These are phyloP conservation scores for Gossypium schwendimanii DNA, from an alignment of 441 rosid genomes.

Conservation along the genomic window DNA sequence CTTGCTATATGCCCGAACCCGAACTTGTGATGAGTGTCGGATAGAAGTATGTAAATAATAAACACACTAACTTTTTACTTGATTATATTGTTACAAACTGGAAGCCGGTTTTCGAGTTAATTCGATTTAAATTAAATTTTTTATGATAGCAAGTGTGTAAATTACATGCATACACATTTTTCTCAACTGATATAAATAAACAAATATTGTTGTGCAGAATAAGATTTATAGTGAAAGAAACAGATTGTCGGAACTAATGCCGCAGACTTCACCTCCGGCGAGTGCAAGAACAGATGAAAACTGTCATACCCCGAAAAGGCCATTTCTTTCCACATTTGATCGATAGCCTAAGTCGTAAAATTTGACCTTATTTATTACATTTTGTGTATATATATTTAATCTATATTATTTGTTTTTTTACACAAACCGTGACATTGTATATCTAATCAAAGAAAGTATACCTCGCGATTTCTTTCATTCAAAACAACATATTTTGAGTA, in stretches of 20 bases:
- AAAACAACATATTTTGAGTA: too few species aligned
- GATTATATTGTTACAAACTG: too few species aligned
- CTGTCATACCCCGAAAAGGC: slow-evolving; percentile 54
- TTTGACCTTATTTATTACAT: background rate
- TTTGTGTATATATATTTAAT: background rate
- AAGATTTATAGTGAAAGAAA: slow-evolving; percentile 46
- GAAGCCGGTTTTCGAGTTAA: too few species aligned
- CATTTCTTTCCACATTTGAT: slow-evolving; percentile 65
- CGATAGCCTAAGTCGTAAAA: slow-evolving; percentile 22
- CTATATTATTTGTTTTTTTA: background rate
- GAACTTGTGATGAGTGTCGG: background rate
- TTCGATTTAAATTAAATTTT: too few species aligned
- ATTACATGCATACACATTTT: background rate
- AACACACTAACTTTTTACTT: too few species aligned
- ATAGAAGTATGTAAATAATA: background rate
- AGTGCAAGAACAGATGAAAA: slow-evolving; percentile 41
- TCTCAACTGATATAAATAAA: slow-evolving; percentile 2
- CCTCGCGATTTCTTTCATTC: too few species aligned
- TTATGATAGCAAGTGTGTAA: too few species aligned
- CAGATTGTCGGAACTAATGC: slow-evolving; percentile 45
- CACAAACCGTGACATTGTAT: background rate
- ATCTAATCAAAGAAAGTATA: background rate
- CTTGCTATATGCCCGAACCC: background rate
- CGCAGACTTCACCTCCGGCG: slow-evolving; percentile 46
- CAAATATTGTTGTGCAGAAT: slow-evolving; percentile 32